Conservation (phyloP, 495 filamentous ascomycete species). For the Lentithecium fluviatile region DNA sequence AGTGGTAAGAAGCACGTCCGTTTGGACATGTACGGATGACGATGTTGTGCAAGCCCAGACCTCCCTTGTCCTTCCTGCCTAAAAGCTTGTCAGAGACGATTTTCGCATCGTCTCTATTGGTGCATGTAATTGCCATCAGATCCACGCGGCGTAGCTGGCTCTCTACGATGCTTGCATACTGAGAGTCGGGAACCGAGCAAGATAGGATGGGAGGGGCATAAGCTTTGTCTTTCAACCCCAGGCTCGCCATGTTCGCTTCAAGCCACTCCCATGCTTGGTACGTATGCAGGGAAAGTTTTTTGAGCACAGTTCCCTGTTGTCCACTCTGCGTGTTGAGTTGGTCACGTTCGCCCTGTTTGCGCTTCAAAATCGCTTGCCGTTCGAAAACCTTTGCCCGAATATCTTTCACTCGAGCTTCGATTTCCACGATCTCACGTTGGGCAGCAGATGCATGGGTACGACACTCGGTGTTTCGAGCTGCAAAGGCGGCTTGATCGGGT, state of each 20-base stretch:
- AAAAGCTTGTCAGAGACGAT: slow-evolving; percentile 60
- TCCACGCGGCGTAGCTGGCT: slow-evolving; percentile 61
- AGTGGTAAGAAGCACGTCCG: slow-evolving; percentile 51
- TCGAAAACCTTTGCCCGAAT: slow-evolving; percentile 5
- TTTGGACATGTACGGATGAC: slow-evolving; percentile 58
- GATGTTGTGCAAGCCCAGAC: slow-evolving; percentile 63
- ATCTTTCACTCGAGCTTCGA: slow-evolving; percentile 32
- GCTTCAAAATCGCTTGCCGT: slow-evolving; percentile 8
- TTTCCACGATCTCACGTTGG: slow-evolving; percentile 50
- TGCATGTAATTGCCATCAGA: slow-evolving; percentile 72
- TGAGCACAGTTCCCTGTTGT: slow-evolving; percentile 66
- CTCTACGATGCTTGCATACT: slow-evolving; percentile 74
- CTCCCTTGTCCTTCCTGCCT: slow-evolving; percentile 9
- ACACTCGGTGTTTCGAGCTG: slow-evolving; percentile 46
- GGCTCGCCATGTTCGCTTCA: slow-evolving; percentile 63
- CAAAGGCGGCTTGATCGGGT: slow-evolving; percentile 55
- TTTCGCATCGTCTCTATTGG: slow-evolving; percentile 69
- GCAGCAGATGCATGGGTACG: slow-evolving; percentile 32
- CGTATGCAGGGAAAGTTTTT: slow-evolving; percentile 58
- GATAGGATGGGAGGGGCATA: slow-evolving; percentile 81
- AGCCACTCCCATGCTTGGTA: slow-evolving; percentile 77
- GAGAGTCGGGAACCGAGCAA: slow-evolving; percentile 76
- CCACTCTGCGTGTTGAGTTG: slow-evolving; percentile 73
- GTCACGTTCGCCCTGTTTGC: slow-evolving; percentile 50
- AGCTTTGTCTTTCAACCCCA: slow-evolving; percentile 65